Base-by-base conservation (phyloP, 208 protist genomes). In the Leptomonas pyrrhocoris region DNA sequence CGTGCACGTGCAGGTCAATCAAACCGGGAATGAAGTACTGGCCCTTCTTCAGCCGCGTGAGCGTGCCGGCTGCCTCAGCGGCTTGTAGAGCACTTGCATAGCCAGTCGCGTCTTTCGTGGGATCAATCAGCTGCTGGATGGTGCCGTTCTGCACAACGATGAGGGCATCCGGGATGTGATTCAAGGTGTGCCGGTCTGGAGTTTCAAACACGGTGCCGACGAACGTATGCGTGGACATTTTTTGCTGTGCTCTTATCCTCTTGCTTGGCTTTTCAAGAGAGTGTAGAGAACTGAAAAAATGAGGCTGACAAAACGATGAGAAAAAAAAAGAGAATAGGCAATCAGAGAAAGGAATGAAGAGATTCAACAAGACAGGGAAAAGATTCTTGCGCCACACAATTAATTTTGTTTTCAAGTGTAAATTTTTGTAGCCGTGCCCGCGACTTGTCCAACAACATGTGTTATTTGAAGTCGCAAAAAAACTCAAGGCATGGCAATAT, bases 1-100 rank as follows among this genome's bases (percentile, higher is more conserved):
- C 96, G 67, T 99, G 97, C 13, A 96, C 83, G 73, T 98, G 97
- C 18, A 92, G 76, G 68, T 99, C 97, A 70, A 98, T 89, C 19
- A 98, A 80, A 12, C 97, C 98, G 34, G 97, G 95, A 28, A 94
- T 78, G 18, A 90, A 56, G 56, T 84, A 94, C 73, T 91, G 89
- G 0, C 73, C 73, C 13, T 72, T 55, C 54, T 66, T 48, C 27
- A 94, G 61, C 16, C 53, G 55, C 23, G 68, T 76, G 23, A 94
- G 67, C 12, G 74, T 79, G 30, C 79, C 72, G 9, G 50, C 60
- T 11, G 5, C 42, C 53, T 38, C 62, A 21, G 82, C 79, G 28
- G 75, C 59, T 19, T 72, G 61, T 19, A 56, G 48, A 15, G 48
- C 74, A 61, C 40, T 55, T 27, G 74, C 65, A 23, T 81, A 50